Base-by-base conservation (phyloP, 2,329 filamentous ascomycete species). In the Xylaria sp. region DNA sequence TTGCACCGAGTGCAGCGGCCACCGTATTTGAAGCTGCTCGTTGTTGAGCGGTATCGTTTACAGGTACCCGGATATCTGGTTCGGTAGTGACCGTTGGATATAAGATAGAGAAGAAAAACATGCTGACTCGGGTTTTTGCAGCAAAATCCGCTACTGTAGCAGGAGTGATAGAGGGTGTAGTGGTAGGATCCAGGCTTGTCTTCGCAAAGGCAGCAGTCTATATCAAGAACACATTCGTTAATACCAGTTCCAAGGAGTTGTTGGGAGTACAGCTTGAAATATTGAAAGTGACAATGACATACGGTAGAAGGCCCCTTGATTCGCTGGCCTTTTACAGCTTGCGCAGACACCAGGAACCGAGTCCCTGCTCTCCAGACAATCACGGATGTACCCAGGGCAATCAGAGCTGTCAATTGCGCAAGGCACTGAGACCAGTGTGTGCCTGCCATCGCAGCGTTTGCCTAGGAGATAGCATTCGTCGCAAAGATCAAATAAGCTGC, bases 161-260 rank as follows among this genome's bases (percentile, higher is more conserved):
- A 66, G 23, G 28, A n/a, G 8, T 56, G 51, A 7, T 41, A 61
- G 23, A 62, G 39, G n/a, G 13, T 56, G 20, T 61, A 56, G 28
- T 52, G 25, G 15, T 56, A n/a, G 15, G 39, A 56, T 1, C 39
- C 56, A 36, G 28, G 5, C 6, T 31, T 56, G 10, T 66, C 39
- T 66, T 66, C 64, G 41, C 31, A 61, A 12, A 49, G n/a, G 51
- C 51, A 67, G n/a, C 52, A 57, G n/a, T 43, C 58, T 52, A n/a
- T 15, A 9, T 33, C n/a, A 25, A 56, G 61, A 56, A 33, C 18
- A 3, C 20, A 33, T 23, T 12, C 15, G 25, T 46, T 33, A 43
- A 4, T 7, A 56, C 12, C 5, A 25, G 20, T 23, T 8, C 10
- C 23, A 25, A 25, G 20, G n/a, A 15, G 12, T 25, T 20, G 12